Base-by-base conservation (phyloP, 495 filamentous ascomycete species). In the Tuber indicum region DNA sequence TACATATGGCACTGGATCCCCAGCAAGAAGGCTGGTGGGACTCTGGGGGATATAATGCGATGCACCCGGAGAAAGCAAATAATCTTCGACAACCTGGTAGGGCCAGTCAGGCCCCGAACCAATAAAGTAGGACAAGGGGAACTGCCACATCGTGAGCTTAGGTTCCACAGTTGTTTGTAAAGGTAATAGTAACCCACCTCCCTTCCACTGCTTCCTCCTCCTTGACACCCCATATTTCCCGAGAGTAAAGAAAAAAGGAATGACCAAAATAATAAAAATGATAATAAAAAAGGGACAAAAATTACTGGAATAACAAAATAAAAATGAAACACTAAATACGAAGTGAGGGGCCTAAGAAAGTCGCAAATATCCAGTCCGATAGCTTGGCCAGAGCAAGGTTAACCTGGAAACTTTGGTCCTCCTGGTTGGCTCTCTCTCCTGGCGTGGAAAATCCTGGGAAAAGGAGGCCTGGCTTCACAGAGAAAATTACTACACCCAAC, bases 91-190 rank as follows among this genome's bases (percentile, higher is more conserved):
- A 21, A 8, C 21, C 9, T 0, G 7, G 9, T 32, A 52, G 49
- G 21, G 1, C 49, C 49, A 58, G 49, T 12, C 7, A 12, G 49
- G 49, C 1, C 8, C 23, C 10, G 3, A 16, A 41, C 1, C 12
- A 10, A 16, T 8, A 1, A 5, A 32, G 10, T 16, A 3, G n/a
- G 9, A 0, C 3, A 3, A 16, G 58, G 0, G 0, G 12, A 36
- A 17, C 58, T 36, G 36, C 19, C 14, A 32, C 10, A 62, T 32
- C 12, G 58, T 66, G 26, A 66, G 58, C 4, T 36, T 17, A 36
- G 26, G 32, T 66, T 4, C 26, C 1, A 66, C 26, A 26, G 26
- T 26, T 17, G 6, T 36, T 66, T 0, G 1, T 17, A 32, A 66
- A 17, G 58, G 3, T 17, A 66, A 36, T 66, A 36, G 10, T 17